Conservation (phyloP, 2,329 filamentous ascomycete species). For the Botrytis deweyae region DNA sequence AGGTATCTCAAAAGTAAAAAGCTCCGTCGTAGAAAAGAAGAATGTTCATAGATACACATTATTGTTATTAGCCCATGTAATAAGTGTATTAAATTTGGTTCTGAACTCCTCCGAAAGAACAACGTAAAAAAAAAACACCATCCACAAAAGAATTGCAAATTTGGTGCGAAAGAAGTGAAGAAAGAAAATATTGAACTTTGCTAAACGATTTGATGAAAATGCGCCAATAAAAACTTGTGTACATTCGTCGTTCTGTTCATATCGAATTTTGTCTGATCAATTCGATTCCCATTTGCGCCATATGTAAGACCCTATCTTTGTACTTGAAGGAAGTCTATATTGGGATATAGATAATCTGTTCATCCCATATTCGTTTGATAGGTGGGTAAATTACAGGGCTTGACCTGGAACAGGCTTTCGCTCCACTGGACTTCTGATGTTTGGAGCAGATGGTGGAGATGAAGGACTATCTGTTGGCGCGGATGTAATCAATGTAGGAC, state of each 20-base stretch:
- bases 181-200: slow-evolving; percentile 16
- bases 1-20: slow-evolving; percentile 14
- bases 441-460: slow-evolving; percentile 21
- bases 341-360: not conserved
- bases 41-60: slow-evolving; percentile 21
- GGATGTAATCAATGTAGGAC: slow-evolving; percentile 33
- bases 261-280: slow-evolving; percentile 22
- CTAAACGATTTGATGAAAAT: slow-evolving; percentile 10
- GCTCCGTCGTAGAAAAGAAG: slow-evolving; percentile 10
- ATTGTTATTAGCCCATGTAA: slow-evolving; percentile 21
- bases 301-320: slow-evolving; percentile 21
- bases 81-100: slow-evolving; percentile 11
- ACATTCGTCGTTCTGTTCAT: slow-evolving; percentile 31
- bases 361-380: slow-evolving; percentile 19
- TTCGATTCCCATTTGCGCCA: slow-evolving; percentile 17
- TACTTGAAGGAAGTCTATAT: slow-evolving; percentile 9
- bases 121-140: slow-evolving; percentile 15
- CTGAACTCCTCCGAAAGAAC: slow-evolving; percentile 18
- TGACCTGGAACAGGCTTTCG: slow-evolving; percentile 40
- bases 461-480: slow-evolving; percentile 17
- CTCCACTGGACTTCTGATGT: slow-evolving; percentile 15
- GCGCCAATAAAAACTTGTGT: slow-evolving; percentile 22
- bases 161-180: slow-evolving; percentile 15
- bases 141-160: slow-evolving; percentile 1
- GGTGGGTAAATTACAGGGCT: slow-evolving; percentile 32